Conservation (phyloP, 331 rosid genomes). For the Saraca asoca region DNA sequence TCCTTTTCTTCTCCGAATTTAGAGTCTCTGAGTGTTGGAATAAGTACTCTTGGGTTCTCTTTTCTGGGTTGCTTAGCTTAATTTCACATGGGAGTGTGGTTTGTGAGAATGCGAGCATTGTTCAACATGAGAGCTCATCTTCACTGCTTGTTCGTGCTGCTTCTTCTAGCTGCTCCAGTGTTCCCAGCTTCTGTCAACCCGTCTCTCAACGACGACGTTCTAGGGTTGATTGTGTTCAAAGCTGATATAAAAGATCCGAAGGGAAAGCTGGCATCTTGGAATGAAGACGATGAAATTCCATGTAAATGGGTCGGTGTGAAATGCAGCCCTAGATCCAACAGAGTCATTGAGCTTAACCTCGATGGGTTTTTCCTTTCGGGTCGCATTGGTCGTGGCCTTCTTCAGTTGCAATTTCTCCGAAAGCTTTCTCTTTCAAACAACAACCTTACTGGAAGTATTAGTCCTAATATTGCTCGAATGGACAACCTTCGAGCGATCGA, state of each 20-base stretch:
- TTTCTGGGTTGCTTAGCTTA: slow-evolving; percentile 22
- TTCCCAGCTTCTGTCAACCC: slow-evolving; percentile 62
- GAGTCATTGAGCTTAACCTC: slow-evolving; percentile 79
- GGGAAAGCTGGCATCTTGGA: slow-evolving; percentile 73
- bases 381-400: slow-evolving; percentile 78
- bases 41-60: slow-evolving; percentile 9
- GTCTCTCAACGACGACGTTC: slow-evolving; percentile 85
- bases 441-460: slow-evolving; percentile 74
- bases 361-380: slow-evolving; percentile 81
- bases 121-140: slow-evolving; percentile 44
- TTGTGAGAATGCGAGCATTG: slow-evolving; percentile 43
- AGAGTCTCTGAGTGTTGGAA: slow-evolving; percentile 14
- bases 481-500: slow-evolving; percentile 78
- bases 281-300: slow-evolving; percentile 79
- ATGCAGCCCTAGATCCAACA: slow-evolving; percentile 93
- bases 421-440: slow-evolving; percentile 71
- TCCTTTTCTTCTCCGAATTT: background rate
- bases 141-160: slow-evolving; percentile 37
- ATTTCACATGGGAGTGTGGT: slow-evolving; percentile 52
- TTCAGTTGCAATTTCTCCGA: slow-evolving; percentile 64
- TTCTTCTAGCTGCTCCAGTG: slow-evolving; percentile 40
- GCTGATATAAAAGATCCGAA: slow-evolving; percentile 86
- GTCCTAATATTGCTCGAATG: slow-evolving; percentile 62
- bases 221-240: slow-evolving; percentile 93
- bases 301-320: slow-evolving; percentile 82